These are phyloP conservation scores for Penicillium thymicola DNA, from an alignment of 2,329 filamentous ascomycete genomes.

Conservation along the genomic window DNA sequence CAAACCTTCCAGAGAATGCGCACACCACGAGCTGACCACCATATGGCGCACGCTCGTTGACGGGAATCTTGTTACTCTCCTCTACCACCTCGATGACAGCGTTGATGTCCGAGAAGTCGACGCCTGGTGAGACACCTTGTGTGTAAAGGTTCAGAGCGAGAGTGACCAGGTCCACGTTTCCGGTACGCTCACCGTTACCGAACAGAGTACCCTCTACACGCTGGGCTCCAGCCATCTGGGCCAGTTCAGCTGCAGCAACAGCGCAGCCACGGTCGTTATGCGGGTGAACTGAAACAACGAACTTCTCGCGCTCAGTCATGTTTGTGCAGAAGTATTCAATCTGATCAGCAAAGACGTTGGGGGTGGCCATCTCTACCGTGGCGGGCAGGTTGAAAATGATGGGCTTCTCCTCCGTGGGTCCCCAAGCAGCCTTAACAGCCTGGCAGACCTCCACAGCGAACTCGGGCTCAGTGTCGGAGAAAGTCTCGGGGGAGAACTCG, in stretches of 20 bases:
- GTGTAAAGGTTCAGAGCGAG: constrained; percentile 92
- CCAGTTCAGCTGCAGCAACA: constrained; percentile 83
- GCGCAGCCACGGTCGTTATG: constrained; percentile 94
- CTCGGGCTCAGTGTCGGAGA: constrained; percentile 84
- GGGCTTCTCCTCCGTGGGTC: constrained; percentile 69
- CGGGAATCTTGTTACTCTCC: constrained; percentile 88
- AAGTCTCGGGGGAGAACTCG: constrained; percentile 57
- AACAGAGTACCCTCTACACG: constrained; percentile 92
- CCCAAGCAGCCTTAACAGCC: constrained; percentile 93
- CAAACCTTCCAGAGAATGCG: constrained; percentile 7
- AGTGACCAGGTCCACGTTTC: constrained; percentile 92
- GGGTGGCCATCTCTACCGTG: constrained; percentile 91
- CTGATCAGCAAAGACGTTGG: constrained; percentile 93
- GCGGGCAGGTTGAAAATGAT: constrained; percentile 98
- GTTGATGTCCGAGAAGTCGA: constrained; percentile 90
- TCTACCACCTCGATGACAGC: constrained; percentile 85
- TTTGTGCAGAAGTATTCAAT: constrained; percentile 92
- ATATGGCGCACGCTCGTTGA: constrained; percentile 86
- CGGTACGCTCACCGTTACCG: constrained; percentile 91
- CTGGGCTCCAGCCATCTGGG: constrained; percentile 94
- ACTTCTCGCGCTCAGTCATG: constrained; percentile 79
- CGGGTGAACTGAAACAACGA: constrained; percentile 85
- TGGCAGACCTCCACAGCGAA: constrained; percentile 82
- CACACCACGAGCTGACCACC: constrained; percentile 54
- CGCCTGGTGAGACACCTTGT: constrained; percentile 76